Evolutionary conservation across 2,329 filamentous ascomycete genomes (phyloP), one percentile per base, ranked within the genome.

Genomic region (Phialocephala subalpina): DNA sequence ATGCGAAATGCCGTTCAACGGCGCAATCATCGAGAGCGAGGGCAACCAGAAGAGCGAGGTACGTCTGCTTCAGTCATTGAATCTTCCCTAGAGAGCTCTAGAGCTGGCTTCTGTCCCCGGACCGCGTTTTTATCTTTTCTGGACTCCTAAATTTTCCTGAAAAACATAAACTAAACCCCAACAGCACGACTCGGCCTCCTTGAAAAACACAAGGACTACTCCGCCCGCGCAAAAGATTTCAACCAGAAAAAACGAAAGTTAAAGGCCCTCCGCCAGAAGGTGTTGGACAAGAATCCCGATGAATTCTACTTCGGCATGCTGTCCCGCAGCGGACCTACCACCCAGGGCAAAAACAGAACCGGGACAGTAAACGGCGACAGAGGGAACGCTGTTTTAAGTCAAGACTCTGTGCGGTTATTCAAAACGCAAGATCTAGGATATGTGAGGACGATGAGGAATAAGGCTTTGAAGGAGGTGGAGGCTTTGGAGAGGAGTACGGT

Each of bases 1-100:
- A 83, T 89, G 78, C 82, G 86, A 69, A 89, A 89, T 75, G 84
- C 86, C 77, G 87, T 94, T 67, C 88, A 93, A 73, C 88, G 93
- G 80, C 93, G 93, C 76, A 91, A 93, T 72, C 95, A 98, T 80
- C 88, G 90, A 73, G 96, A 98, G 84, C 91, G 96, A 74, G 92
- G 92, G 40, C 96, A 98, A 79, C 92, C 94, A 47, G 80, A 88
- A 69, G 92, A 94, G 77, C 92, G 96, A 33, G 29, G 4, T 33
- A n/a, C 29, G 29, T 33, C 29, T 33, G n/a, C n/a, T n/a, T n/a
- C n/a, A n/a, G n/a, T n/a, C n/a, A n/a, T n/a, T n/a, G n/a, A n/a
- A n/a, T n/a, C n/a, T n/a, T n/a, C n/a, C n/a, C n/a, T n/a, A n/a
- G n/a, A n/a, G n/a, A n/a, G n/a, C n/a, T n/a, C n/a, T n/a, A n/a